Evolutionary conservation across 371 early-diverging fungal genomes (phyloP).

Genomic region (Circinella minor): DNA sequence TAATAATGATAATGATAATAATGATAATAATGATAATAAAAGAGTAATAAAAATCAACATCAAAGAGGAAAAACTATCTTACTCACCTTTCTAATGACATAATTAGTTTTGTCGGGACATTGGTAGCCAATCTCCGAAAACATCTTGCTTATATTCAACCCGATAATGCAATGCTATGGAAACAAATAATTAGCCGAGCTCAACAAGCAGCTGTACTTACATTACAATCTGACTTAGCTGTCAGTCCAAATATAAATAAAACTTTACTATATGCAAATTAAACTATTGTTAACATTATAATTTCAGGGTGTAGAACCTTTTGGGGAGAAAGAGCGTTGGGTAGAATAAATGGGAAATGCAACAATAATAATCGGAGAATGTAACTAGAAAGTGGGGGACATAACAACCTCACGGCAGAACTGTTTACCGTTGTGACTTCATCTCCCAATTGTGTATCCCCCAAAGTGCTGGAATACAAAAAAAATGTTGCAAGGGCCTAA

Average conservation of each 20-base stretch:
- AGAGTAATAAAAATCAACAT: not conserved
- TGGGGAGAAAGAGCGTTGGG: no score
- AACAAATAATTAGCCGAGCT: constrained; percentile 29
- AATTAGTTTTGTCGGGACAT: constrained; percentile 50
- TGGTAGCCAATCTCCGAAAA: constrained; percentile 40
- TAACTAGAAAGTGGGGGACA: not conserved
- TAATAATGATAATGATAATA: not conserved
- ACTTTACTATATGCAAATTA: not conserved
- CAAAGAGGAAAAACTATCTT: not conserved
- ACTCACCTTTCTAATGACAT: not conserved
- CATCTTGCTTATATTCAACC: constrained; percentile 9
- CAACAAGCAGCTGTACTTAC: constrained; percentile 45
- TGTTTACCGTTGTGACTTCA: constrained; percentile 8
- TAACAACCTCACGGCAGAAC: not conserved
- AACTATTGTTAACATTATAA: not conserved
- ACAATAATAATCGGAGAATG: no score
- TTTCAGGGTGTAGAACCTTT: not conserved
- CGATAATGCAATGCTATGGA: constrained; percentile 15
- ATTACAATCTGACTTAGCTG: constrained; percentile 41
- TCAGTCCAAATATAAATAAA: constrained; percentile 26
- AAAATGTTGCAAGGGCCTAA: constrained; percentile 15
- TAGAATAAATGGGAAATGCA: no score
- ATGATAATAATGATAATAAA: not conserved
- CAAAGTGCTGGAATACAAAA: not conserved
- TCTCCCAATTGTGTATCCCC: not conserved